Conservation (phyloP, 768 basidiomycete genomes). For the Leccinum boreale region DNA sequence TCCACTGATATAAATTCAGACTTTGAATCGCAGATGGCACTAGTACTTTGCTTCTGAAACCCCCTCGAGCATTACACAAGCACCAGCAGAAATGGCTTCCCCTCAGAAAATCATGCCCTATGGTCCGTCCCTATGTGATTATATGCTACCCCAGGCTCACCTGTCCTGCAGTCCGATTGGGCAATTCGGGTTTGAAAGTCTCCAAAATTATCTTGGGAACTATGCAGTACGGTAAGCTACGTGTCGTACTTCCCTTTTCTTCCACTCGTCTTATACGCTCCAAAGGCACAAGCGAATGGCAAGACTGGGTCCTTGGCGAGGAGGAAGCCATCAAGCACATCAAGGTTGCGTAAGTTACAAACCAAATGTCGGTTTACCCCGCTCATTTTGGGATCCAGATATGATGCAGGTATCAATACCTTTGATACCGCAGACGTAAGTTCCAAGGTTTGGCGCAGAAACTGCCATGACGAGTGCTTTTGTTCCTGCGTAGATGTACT, state of each 20-base stretch:
- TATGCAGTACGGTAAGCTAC: constrained; percentile 11
- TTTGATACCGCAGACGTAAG: constrained; percentile 33
- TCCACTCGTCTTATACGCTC: background rate
- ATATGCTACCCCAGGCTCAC: background rate
- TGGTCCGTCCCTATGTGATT: constrained; percentile 1
- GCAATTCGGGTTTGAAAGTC: constrained; percentile 5
- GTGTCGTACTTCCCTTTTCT: background rate
- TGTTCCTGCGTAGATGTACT: constrained; percentile 47
- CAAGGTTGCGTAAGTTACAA: constrained; percentile 39
- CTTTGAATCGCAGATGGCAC: background rate
- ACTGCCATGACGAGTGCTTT: background rate
- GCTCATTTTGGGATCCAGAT: constrained; percentile 14
- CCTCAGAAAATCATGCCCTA: constrained; percentile 14
- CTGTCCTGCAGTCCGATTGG: constrained; percentile 4
- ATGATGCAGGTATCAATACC: constrained; percentile 35
- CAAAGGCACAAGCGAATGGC: constrained; percentile 35
- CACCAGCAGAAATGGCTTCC: constrained; percentile 3
- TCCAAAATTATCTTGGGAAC: constrained; percentile 4
- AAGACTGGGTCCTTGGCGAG: constrained; percentile 50
- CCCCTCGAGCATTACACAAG: background rate
- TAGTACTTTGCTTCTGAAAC: background rate
- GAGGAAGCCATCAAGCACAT: constrained; percentile 45
- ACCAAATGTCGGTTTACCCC: background rate
- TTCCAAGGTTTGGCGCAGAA: constrained; percentile 2
- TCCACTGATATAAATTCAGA: constrained; percentile 1